These are phyloP conservation scores for Alternaria sp. DNA, from an alignment of 2,329 filamentous ascomycete species.

Conservation along the genomic window DNA sequence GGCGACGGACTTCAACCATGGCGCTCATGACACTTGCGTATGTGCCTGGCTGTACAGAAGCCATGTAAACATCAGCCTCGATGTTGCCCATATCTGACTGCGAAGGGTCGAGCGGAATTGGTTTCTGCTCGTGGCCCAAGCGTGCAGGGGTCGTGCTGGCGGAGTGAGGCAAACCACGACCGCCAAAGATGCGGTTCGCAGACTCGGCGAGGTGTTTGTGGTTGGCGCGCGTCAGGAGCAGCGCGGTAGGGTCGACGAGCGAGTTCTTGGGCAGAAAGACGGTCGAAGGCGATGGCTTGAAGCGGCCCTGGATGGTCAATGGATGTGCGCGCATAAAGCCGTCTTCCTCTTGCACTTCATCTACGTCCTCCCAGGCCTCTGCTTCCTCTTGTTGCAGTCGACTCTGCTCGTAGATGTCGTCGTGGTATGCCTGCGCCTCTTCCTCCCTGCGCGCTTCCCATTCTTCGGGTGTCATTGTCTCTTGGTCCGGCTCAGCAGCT, in stretches of 20 bases:
- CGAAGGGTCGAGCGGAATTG: slow-evolving; percentile 68
- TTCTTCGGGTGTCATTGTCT: slow-evolving; percentile 37
- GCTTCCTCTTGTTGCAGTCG: slow-evolving; percentile 52
- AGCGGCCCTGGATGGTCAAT: slow-evolving; percentile 75
- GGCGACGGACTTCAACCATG: slow-evolving; percentile 75
- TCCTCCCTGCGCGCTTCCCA: slow-evolving; percentile 46
- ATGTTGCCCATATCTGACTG: slow-evolving; percentile 75
- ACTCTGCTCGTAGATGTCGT: slow-evolving; percentile 50
- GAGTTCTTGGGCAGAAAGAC: slow-evolving; percentile 74
- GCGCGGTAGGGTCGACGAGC: slow-evolving; percentile 72
- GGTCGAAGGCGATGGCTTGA: slow-evolving; percentile 74
- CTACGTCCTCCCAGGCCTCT: slow-evolving; percentile 40
- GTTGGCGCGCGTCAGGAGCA: slow-evolving; percentile 70
- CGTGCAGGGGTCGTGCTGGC: slow-evolving; percentile 68
- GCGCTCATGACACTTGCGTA: slow-evolving; percentile 73
- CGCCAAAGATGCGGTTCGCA: slow-evolving; percentile 78
- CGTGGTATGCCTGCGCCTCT: slow-evolving; percentile 41
- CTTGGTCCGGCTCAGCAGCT: slow-evolving; percentile 23
- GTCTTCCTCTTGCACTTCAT: slow-evolving; percentile 40
- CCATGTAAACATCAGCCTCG: slow-evolving; percentile 75
- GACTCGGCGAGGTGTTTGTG: slow-evolving; percentile 74
- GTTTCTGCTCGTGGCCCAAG: slow-evolving; percentile 64
- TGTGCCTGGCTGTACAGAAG: slow-evolving; percentile 71
- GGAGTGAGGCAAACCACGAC: slow-evolving; percentile 76
- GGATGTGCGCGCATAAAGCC: slow-evolving; percentile 70